Evolutionary conservation across 352 stramenopile genomes (phyloP).

Genomic region (Globisporangium spiculum): DNA sequence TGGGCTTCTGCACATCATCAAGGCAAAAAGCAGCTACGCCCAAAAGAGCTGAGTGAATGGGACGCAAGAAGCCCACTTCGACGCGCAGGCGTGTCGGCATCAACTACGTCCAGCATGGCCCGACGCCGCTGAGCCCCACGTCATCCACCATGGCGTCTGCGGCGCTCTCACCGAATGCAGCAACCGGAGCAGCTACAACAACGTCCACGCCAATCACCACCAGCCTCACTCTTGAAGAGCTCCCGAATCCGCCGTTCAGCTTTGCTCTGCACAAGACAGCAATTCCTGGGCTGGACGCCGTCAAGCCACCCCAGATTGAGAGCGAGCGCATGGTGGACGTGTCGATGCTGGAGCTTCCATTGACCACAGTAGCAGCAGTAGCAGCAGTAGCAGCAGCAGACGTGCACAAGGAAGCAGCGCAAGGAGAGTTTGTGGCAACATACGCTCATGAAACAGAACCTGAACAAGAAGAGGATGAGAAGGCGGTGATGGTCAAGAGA

Average conservation of each 20-base stretch:
- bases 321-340: constrained; percentile 1
- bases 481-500: neutral
- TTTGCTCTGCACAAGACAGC: constrained; percentile 3
- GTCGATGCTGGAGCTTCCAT: neutral
- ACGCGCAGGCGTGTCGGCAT: constrained; percentile 29
- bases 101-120: constrained; percentile 10
- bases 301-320: constrained; percentile 7
- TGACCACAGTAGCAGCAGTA: neutral
- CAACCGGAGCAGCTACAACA: neutral
- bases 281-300: neutral
- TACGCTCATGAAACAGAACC: neutral
- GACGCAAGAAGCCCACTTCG: constrained; percentile 29
- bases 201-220: neutral
- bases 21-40: too few species aligned
- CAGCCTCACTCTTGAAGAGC: neutral
- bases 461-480: neutral
- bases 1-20: neutral
- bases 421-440: neutral
- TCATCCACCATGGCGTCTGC: neutral
- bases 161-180: neutral
- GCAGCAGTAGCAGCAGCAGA: neutral
- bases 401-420: too few species aligned
- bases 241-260: neutral
- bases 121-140: neutral
- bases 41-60: constrained; percentile 24